Percentiles rank a stretch among this genome's conserved stretches.
These are phyloP conservation scores for Cudoniella acicularis DNA, from an alignment of 495 filamentous ascomycete species.

Conservation along the genomic window DNA sequence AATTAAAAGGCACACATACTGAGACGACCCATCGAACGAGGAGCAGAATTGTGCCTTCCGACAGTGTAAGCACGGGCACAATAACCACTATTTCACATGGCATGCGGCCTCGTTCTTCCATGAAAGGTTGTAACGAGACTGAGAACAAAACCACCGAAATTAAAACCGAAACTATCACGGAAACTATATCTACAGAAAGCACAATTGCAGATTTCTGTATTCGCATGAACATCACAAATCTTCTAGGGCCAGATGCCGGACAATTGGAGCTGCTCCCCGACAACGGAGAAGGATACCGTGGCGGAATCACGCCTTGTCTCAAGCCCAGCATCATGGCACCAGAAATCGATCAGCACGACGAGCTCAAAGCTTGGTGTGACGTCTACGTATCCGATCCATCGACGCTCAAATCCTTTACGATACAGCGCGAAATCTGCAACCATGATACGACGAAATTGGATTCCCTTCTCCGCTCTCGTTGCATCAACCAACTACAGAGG, in stretches of 20 bases:
- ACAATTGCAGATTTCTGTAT: slow-evolving; percentile 50
- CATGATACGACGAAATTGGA: slow-evolving; percentile 45
- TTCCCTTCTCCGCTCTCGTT: slow-evolving; percentile 44
- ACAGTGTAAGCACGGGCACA: no score
- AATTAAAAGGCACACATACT: slow-evolving; percentile 46
- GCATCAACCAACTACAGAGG: slow-evolving; percentile 59
- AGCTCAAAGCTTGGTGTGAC: slow-evolving; percentile 54
- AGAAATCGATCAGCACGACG: slow-evolving; percentile 24
- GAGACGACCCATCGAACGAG: slow-evolving; percentile 28
- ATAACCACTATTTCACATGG: background rate
- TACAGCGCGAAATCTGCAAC: slow-evolving; percentile 47
- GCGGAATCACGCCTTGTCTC: slow-evolving; percentile 8
- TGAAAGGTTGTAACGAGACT: no score
- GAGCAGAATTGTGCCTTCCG: background rate
- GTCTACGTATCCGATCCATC: slow-evolving; percentile 47
- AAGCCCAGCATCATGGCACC: slow-evolving; percentile 8
- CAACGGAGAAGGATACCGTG: slow-evolving; percentile 16
- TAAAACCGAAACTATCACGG: background rate
- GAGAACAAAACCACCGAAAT: no score
- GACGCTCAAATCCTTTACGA: slow-evolving; percentile 46
- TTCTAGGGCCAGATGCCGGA: slow-evolving; percentile 29
- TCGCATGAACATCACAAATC: slow-evolving; percentile 45
- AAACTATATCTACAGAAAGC: slow-evolving; percentile 39
- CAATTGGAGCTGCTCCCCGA: slow-evolving; percentile 7
- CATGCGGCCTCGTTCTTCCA: background rate